Evolutionary conservation across 2,329 filamentous ascomycete species (phyloP), one percentile per base, ranked within the genome.

Genomic region (Cryphonectria naterciae): DNA sequence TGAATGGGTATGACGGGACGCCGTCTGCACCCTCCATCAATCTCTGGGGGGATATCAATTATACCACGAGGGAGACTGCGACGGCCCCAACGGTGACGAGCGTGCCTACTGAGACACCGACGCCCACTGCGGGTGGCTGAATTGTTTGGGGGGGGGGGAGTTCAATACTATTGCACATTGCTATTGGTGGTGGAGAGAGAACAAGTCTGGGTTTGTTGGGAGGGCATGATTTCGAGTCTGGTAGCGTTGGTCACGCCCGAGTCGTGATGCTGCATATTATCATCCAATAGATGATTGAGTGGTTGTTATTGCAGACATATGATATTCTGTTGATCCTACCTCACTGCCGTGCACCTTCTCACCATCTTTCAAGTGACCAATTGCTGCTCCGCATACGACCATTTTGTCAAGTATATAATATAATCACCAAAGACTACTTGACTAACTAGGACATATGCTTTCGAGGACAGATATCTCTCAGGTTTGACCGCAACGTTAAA

Each of bases 31-130:
- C 67, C 4, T 2, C 35, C 19, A 35, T 68, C 5, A 6, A 63
- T 22, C 49, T 68, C 11, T 56, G 46, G 43, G 67, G 67, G n/a
- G 67, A 68, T 28, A 52, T 62, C 15, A 13, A 8, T 19, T 52
- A 52, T 13, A 64, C 43, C 22, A 43, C 35, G 7, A 64, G 28
- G 11, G 58, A 37, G 22, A 63, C 67, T 1, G 60, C 37, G 11
- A 13, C 56, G 19, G 67, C 58, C 1, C 67, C 67, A 2, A 54
- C n/a, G 28, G 58, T 63, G 63, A 65, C 41, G 5, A 65, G 32
- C 8, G 41, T 65, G 43, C 63, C 63, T 3, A 65, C 63, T 15
- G 63, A 65, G 63, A 32, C 43, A 13, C 15, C 63, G 8, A 41
- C 15, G 13, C 17, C 43, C 2, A 28, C 61, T 19, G 15, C n/a